Evolutionary conservation across 768 basidiomycete genomes (phyloP), one percentile per base, ranked within the genome.

Genomic region (Podaxis pistillaris): DNA sequence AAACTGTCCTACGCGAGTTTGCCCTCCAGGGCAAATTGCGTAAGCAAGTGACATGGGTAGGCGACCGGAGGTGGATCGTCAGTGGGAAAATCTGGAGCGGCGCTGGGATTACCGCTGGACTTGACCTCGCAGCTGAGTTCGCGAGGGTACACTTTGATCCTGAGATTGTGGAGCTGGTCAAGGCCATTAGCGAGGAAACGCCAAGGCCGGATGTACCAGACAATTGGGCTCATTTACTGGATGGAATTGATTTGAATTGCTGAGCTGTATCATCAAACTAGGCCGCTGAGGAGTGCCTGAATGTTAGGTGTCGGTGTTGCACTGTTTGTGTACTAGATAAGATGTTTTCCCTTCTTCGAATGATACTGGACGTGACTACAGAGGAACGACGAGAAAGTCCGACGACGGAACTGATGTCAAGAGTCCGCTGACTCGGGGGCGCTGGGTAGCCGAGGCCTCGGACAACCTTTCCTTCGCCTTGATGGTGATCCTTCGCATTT

Each of bases 31-130:
- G 66, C 2, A 2, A 22, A 24, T 60, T 69, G 30, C 63, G 65
- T 44, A 68, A 63, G 56, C 69, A 72, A 15, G 71, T 72, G 9
- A 71, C 68, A 12, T 72, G 71, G 73, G 63, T 72, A 7, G 67
- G 68, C 22, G 71, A 74, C 58, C 61, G 64, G 37, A 53, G 70
- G 52, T 72, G 71, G 68, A 65, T 67, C n/a, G 58, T 69, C 7
- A 71, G 72, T 44, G 70, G 70, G n/a, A 72, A 72, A 63, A 59
- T 72, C 1, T 72, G 72, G 72, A 72, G 69, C 28, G 62, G 68
- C 0, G 70, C 65, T 15, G 71, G 71, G 12, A 57, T 71, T 8
- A 72, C 70, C 1, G 60, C 69, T 5, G 71, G 71, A 5, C 56
- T 74, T 36, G 71, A 74, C 41, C 67, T 74, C 17, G 68, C 67